Evolutionary conservation across 768 basidiomycete genomes (phyloP), one percentile per base, ranked within the genome.

Genomic region (Tricholoma flavovirens): DNA sequence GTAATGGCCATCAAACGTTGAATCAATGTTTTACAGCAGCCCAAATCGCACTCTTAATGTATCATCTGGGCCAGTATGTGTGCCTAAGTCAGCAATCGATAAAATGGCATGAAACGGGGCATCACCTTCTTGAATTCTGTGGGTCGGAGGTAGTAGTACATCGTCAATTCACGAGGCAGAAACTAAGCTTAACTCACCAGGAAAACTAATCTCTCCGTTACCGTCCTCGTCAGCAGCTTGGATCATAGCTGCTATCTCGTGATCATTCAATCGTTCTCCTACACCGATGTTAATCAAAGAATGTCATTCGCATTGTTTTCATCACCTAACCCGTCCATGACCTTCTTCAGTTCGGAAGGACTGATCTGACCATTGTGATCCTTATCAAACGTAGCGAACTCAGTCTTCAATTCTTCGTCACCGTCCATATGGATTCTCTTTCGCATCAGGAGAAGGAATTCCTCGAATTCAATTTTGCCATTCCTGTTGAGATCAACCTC

Each of bases 301-400:
- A 14, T 7, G 15, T 10, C 6, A 15, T 17, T 15, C 17, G 14
- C 21, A 5, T 21, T 51, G 10, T 15, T 15, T 11, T 19, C 45
- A 17, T 19, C 14, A 91, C 94, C 88, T 56, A 97, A 82, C 74
- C 89, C 93, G 60, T 83, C 88, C 93, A 98, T 96, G 68, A 98
- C 92, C 68, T 93, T 89, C 68, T 89, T 80, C 71, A 97, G 72
- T 77, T 98, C 96, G 1, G 88, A 87, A 4, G 88, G 86, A 45
- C 83, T 87, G 77, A 98, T 98, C 70, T 77, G 88, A 19, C 94
- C 96, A 65, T 92, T 94, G 10, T 89, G 88, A 67, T 98, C 93
- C 81, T 93, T 96, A 75, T 98, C 96, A 66, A 98, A 98, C 52
- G 94, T 73, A 58, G 73, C 72, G 68, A 81, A 80, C 11, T 79